These are phyloP conservation scores for Cladosporium oxysporum DNA, from an alignment of 2,329 filamentous ascomycete species.

Conservation along the genomic window DNA sequence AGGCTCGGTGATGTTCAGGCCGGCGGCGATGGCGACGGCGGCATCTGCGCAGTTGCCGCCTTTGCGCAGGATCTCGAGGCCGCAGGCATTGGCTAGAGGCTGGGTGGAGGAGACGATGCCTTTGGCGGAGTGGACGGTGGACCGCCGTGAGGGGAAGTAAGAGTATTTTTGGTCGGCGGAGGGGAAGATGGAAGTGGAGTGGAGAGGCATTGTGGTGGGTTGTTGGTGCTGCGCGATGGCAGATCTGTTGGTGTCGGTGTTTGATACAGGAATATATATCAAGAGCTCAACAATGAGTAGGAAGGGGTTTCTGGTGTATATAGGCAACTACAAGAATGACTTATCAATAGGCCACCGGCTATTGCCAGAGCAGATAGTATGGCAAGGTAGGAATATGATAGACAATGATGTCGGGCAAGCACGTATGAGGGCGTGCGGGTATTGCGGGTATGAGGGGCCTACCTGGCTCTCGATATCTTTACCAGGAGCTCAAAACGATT, in stretches of 20 bases:
- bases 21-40: constrained; percentile 92
- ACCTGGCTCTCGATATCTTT: neutral
- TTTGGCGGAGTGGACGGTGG: constrained; percentile 89
- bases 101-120: constrained; percentile 91
- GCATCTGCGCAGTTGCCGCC: constrained; percentile 96
- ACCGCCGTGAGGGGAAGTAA: constrained; percentile 76
- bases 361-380: neutral
- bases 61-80: constrained; percentile 77
- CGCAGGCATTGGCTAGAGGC: constrained; percentile 84
- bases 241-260: neutral
- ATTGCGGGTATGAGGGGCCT: constrained; percentile 11
- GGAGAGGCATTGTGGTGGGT: constrained; percentile 47
- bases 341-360: constrained; percentile 13
- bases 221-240: neutral
- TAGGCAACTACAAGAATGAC: constrained; percentile 1
- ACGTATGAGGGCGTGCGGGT: constrained; percentile 6
- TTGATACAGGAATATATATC: neutral
- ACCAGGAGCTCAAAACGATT: neutral
- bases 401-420: constrained; percentile 4
- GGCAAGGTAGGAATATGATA: constrained; percentile 3
- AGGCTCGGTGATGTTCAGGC: constrained; percentile 90
- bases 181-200: constrained; percentile 53
- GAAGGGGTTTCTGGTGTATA: neutral
- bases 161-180: constrained; percentile 52
- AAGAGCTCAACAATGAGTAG: neutral